Conservation (phyloP, 345 rosid genomes). For the Hibiscus tridactylites region DNA sequence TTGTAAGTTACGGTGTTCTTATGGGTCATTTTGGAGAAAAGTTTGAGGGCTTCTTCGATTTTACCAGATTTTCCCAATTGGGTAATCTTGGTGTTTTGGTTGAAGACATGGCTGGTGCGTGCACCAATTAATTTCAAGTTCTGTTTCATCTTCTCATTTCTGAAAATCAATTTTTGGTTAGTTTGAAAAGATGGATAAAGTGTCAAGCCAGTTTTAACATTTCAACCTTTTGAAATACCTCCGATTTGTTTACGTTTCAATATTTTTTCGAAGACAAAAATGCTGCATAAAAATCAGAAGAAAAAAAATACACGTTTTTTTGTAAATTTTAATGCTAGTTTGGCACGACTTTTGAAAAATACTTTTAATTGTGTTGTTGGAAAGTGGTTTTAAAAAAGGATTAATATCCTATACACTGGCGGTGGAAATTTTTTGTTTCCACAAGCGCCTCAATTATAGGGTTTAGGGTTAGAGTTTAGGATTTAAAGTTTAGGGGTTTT, state of each 20-base stretch:
- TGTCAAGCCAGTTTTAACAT: neutral
- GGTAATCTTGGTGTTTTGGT: slow-evolving; percentile 5
- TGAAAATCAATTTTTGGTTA: neutral
- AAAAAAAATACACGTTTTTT: too few species aligned
- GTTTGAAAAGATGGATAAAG: neutral
- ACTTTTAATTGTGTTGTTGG: too few species aligned
- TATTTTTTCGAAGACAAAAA: neutral
- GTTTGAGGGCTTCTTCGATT: slow-evolving; percentile 1
- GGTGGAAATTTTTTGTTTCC: too few species aligned
- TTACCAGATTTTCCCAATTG: slow-evolving; percentile 8
- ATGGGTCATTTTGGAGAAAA: slow-evolving; percentile 4
- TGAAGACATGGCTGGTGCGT: slow-evolving; percentile 1
- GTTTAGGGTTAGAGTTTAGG: too few species aligned
- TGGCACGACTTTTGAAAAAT: too few species aligned
- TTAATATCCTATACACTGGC: too few species aligned
- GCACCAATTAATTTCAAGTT: neutral
- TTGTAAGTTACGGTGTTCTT: slow-evolving; percentile 8
- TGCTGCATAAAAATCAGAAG: neutral
- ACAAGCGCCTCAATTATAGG: too few species aligned
- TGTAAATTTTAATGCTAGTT: too few species aligned
- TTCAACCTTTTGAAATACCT: neutral
- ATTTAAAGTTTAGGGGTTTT: too few species aligned
- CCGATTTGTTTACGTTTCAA: neutral
- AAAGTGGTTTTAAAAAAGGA: too few species aligned
- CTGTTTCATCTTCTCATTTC: neutral